Percentiles rank a stretch among this genome's conserved stretches.
These are phyloP conservation scores for Colletotrichum tofieldiae DNA, from an alignment of 2,329 filamentous ascomycete species.

Conservation along the genomic window DNA sequence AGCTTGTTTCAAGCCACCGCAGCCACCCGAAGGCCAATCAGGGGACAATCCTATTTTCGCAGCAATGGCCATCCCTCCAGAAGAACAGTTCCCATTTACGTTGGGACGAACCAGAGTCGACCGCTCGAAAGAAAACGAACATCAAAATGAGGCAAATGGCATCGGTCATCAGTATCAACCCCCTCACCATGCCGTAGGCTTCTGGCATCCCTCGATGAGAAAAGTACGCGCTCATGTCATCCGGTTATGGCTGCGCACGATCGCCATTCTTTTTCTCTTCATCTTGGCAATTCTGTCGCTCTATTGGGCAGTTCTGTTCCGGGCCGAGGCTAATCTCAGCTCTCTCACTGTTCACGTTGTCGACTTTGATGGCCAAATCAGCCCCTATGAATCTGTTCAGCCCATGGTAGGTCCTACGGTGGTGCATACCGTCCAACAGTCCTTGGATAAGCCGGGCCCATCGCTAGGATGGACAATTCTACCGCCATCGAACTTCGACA, in stretches of 20 bases:
- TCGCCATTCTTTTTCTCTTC: constrained; percentile 65
- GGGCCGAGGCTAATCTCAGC: constrained; percentile 63
- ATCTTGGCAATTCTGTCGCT: constrained; percentile 71
- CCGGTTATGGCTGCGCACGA: constrained; percentile 48
- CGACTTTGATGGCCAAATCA: constrained; percentile 72
- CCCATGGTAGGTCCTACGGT: constrained; percentile 72
- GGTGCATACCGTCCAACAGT: constrained; percentile 60
- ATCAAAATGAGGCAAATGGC: not conserved
- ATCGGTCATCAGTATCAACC: constrained; percentile 8
- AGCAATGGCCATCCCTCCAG: not conserved
- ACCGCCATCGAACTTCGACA: constrained; percentile 65
- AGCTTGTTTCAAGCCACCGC: constrained; percentile 8
- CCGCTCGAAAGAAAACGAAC: not conserved
- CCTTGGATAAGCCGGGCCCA: constrained; percentile 55
- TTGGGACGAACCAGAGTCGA: not conserved
- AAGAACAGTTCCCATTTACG: not conserved
- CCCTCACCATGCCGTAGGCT: constrained; percentile 57
- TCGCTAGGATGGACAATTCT: constrained; percentile 67
- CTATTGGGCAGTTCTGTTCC: constrained; percentile 73
- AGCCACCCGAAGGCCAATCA: not conserved
- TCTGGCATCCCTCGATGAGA: constrained; percentile 58
- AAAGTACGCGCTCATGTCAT: constrained; percentile 49
- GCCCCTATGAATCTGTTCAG: constrained; percentile 64
- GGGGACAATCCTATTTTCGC: not conserved
- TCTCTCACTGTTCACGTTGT: constrained; percentile 71